phyloP scores from a whole-genome alignment of 75 land plant species.

The Pinus taeda region DNA sequence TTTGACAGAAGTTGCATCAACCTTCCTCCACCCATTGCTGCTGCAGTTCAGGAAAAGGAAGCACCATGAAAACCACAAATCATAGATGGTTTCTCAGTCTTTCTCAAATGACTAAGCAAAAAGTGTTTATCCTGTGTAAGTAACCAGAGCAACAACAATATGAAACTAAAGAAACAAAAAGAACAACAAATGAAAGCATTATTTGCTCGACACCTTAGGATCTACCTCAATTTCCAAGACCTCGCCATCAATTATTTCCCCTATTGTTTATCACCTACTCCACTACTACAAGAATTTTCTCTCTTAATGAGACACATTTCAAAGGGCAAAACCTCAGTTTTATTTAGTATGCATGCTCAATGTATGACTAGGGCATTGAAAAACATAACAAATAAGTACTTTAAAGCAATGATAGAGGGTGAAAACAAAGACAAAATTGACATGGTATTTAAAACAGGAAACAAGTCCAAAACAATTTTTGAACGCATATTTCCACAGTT shows the following conservation, averaged over 20 bases:
- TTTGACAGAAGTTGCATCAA: background rate
- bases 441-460: background rate
- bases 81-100: background rate
- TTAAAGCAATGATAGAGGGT: background rate
- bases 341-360: too few relatives aligned
- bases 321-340: background rate
- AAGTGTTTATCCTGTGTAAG: too few relatives aligned
- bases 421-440: background rate
- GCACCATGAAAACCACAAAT: background rate
- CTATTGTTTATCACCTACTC: background rate
- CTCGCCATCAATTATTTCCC: background rate
- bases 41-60: background rate
- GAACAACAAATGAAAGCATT: background rate
- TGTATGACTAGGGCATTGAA: background rate
- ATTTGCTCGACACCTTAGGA: background rate
- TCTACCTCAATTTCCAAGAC: background rate
- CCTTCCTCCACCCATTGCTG: constrained; percentile 5
- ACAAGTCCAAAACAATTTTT: background rate
- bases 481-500: too few relatives aligned
- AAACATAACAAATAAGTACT: background rate
- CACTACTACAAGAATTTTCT: background rate
- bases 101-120: too few relatives aligned
- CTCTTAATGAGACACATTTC: background rate
- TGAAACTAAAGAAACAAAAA: too few relatives aligned
- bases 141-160: too few relatives aligned